phyloP scores from a whole-genome alignment of 306 rosid genomes.

The Cicer chorassanicum region DNA sequence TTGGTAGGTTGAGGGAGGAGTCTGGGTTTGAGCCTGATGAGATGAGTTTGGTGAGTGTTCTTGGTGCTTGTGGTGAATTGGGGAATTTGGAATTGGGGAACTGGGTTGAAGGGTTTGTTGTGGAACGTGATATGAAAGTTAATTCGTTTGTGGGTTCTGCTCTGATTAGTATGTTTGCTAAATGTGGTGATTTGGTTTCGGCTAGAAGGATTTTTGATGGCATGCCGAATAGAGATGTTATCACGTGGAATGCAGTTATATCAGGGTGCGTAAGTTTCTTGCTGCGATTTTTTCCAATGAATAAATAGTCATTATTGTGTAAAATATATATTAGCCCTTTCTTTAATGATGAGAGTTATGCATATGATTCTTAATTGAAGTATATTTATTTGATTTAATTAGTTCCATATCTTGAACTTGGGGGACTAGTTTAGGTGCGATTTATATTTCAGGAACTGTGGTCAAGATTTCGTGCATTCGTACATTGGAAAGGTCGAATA shows the following conservation, averaged over 20 bases:
- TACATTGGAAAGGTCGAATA: neutral
- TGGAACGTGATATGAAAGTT: conserved; percentile 52
- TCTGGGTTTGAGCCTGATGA: conserved; percentile 74
- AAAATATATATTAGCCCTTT: neutral
- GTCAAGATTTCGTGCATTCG: neutral
- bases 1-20: conserved; percentile 61
- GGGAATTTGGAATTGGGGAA: conserved; percentile 74
- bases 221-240: conserved; percentile 62
- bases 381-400: neutral
- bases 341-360: neutral
- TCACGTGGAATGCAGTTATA: conserved; percentile 91
- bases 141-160: conserved; percentile 82
- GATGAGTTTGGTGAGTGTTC: conserved; percentile 76
- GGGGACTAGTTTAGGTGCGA: neutral
- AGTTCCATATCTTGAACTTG: neutral
- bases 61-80: conserved; percentile 83
- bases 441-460: neutral
- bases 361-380: neutral
- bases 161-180: conserved; percentile 77
- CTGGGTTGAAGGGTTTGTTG: conserved; percentile 77
- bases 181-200: conserved; percentile 75
- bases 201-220: conserved; percentile 76
- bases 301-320: neutral
- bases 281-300: neutral
- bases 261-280: conserved; percentile 66